A percentile compares a stretch with the other conserved stretches of the same genome.
phyloP scores from a whole-genome alignment of 2,329 filamentous ascomycete genomes.

The Apiospora phragmitis region DNA sequence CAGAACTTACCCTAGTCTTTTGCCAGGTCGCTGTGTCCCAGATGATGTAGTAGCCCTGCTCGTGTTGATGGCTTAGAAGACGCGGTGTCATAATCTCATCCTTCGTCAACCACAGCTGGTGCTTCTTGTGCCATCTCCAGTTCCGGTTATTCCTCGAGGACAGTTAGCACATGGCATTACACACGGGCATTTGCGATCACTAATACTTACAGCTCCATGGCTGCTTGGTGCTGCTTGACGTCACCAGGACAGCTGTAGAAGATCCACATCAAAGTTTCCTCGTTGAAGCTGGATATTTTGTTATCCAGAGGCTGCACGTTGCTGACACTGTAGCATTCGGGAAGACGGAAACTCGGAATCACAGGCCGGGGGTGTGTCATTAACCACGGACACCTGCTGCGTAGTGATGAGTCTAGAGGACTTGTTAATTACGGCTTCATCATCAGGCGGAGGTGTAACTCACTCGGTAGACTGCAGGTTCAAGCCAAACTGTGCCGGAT shows the following conservation, averaged over 20 bases:
- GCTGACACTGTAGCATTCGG: slow-evolving; percentile 67
- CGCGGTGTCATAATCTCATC: slow-evolving; percentile 66
- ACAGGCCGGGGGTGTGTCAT: slow-evolving; percentile 60
- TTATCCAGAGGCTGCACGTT: slow-evolving; percentile 66
- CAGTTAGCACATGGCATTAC: slow-evolving; percentile 17
- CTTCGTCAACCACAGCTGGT: slow-evolving; percentile 67
- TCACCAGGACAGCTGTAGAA: slow-evolving; percentile 68
- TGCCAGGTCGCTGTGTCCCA: slow-evolving; percentile 65
- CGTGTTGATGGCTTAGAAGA: slow-evolving; percentile 56
- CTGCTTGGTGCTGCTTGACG: slow-evolving; percentile 63
- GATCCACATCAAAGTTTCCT: slow-evolving; percentile 69
- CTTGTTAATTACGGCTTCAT: slow-evolving; percentile 1
- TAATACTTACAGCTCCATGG: slow-evolving; percentile 58
- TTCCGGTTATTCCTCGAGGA: slow-evolving; percentile 57
- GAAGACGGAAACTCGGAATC: slow-evolving; percentile 57
- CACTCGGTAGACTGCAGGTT: slow-evolving; percentile 61
- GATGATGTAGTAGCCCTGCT: slow-evolving; percentile 67
- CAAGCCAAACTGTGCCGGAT: slow-evolving; percentile 57
- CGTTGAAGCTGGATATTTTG: slow-evolving; percentile 67
- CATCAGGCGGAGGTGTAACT: slow-evolving; percentile 28
- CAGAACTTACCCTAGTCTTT: slow-evolving; percentile 55
- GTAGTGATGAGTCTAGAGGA: slow-evolving; percentile 52
- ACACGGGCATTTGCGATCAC: not conserved
- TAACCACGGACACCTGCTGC: slow-evolving; percentile 62
- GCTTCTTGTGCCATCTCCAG: slow-evolving; percentile 70